Conservation (phyloP, 2,329 filamentous ascomycete genomes). For the Xylariomycetidae sp. region DNA sequence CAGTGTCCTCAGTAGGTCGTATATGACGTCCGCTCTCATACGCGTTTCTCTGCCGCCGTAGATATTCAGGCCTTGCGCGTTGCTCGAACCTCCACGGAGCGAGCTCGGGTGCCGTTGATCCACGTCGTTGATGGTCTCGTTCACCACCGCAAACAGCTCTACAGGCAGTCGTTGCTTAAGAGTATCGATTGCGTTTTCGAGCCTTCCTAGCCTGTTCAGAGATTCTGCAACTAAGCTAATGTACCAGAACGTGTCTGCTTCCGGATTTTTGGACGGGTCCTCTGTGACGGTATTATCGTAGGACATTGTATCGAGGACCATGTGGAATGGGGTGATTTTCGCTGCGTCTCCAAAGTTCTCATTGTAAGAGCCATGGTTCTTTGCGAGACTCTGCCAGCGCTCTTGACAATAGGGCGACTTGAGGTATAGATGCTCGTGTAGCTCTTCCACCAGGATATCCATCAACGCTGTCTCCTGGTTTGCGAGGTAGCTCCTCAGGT, state of each 20-base stretch:
- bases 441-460: constrained; percentile 93
- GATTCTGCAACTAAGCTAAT: constrained; percentile 82
- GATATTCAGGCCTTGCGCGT: constrained; percentile 52
- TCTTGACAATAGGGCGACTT: constrained; percentile 98
- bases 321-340: constrained; percentile 48
- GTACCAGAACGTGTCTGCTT: constrained; percentile 93
- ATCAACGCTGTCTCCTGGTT: constrained; percentile 90
- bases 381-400: constrained; percentile 80
- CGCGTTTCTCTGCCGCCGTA: constrained; percentile 66
- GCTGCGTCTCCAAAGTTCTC: constrained; percentile 42
- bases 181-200: constrained; percentile 81
- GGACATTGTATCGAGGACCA: constrained; percentile 55
- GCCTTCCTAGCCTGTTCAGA: constrained; percentile 77
- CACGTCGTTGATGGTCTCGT: constrained; percentile 90
- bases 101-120: constrained; percentile 88
- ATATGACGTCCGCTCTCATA: constrained; percentile 76
- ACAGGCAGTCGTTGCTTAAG: constrained; percentile 91
- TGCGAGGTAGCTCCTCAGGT: constrained; percentile 78
- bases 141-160: constrained; percentile 88
- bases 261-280: constrained; percentile 87
- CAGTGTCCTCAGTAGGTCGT: constrained; percentile 84
- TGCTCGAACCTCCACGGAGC: constrained; percentile 50
- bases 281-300: constrained; percentile 62
- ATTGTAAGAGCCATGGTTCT: constrained; percentile 52
- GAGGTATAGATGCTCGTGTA: constrained; percentile 94